These are phyloP conservation scores for Claviceps maximensis DNA, from an alignment of 2,329 filamentous ascomycete genomes.

Conservation along the genomic window DNA sequence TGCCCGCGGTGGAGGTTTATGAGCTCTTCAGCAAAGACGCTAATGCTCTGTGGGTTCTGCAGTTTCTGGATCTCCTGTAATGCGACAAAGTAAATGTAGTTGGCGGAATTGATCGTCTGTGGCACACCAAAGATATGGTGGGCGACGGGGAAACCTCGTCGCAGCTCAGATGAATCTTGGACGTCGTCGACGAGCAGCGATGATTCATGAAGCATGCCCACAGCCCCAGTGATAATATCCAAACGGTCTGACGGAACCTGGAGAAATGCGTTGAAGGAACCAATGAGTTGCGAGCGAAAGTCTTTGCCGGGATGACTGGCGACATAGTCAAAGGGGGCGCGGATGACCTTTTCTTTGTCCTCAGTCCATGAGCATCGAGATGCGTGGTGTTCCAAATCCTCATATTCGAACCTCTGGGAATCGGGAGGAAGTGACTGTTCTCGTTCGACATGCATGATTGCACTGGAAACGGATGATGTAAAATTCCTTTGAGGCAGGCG, in stretches of 20 bases:
- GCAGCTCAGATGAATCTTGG: constrained; percentile 65
- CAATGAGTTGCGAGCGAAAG: constrained; percentile 67
- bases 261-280: constrained; percentile 69
- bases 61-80: constrained; percentile 63
- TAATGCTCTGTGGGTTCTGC: constrained; percentile 50
- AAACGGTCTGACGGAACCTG: constrained; percentile 58
- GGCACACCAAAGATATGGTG: constrained; percentile 75
- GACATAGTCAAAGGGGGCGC: constrained; percentile 72
- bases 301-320: constrained; percentile 71
- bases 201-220: constrained; percentile 77
- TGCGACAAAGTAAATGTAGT: constrained; percentile 77
- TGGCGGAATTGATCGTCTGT: constrained; percentile 83
- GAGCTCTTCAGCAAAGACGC: constrained; percentile 70
- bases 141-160: constrained; percentile 68
- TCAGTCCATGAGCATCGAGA: constrained; percentile 47
- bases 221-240: constrained; percentile 62
- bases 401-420: constrained; percentile 38
- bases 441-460: constrained; percentile 19
- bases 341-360: constrained; percentile 64
- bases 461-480: background rate
- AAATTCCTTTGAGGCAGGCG: background rate
- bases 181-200: constrained; percentile 80
- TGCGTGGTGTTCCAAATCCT: constrained; percentile 42
- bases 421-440: constrained; percentile 29
- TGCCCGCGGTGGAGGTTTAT: constrained; percentile 76